These are phyloP conservation scores for Cichorium intybus DNA, from an alignment of 140 eudicot species.

Conservation along the genomic window DNA sequence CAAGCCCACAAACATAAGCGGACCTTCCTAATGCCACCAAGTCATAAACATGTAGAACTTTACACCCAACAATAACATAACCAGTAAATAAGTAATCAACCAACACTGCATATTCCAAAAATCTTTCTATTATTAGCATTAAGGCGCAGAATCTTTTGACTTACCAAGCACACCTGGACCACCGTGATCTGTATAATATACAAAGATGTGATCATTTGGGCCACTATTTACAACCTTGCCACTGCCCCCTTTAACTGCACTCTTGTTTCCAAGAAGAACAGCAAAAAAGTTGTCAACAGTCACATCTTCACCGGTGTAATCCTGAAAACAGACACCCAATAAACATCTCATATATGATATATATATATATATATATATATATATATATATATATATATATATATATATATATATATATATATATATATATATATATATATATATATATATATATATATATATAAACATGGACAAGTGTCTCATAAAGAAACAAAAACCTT, in stretches of 20 bases:
- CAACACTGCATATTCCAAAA: neutral
- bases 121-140: neutral
- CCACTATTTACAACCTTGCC: constrained; percentile 75
- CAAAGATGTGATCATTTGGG: constrained; percentile 75
- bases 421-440: too few relatives aligned
- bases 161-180: constrained; percentile 85
- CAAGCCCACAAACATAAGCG: too few relatives aligned
- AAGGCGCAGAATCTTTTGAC: constrained; percentile 8
- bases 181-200: constrained; percentile 76
- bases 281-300: constrained; percentile 59
- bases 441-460: too few relatives aligned
- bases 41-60: too few relatives aligned
- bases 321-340: constrained; percentile 38
- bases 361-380: too few relatives aligned
- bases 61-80: too few relatives aligned
- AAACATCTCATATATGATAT: constrained; percentile 8
- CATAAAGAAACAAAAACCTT: constrained; percentile 44
- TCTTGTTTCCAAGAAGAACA: constrained; percentile 66
- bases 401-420: too few relatives aligned
- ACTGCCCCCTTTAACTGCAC: constrained; percentile 69
- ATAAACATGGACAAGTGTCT: too few relatives aligned
- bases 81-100: too few relatives aligned
- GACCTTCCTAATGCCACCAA: too few relatives aligned
- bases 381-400: too few relatives aligned
- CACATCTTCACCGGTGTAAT: constrained; percentile 63